Conservation (phyloP, 192 early-diverging fungal species). For the Pilaira anomala region DNA sequence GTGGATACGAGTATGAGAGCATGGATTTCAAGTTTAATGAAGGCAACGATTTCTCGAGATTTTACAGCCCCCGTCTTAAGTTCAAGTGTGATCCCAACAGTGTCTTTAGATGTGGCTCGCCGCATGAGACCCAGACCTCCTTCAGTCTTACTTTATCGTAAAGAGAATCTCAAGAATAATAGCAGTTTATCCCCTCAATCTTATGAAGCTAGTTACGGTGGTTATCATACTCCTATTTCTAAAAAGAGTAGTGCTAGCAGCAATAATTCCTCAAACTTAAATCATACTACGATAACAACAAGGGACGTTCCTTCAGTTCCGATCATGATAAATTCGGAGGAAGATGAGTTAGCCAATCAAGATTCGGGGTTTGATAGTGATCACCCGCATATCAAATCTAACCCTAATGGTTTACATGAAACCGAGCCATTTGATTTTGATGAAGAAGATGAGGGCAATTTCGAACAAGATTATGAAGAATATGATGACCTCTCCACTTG, state of each 20-base stretch:
- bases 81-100: conserved; percentile 52
- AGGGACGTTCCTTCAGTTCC: no score
- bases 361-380: conserved; percentile 22
- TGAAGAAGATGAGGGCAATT: conserved; percentile 14
- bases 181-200: conserved; percentile 6
- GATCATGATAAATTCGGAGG: no score
- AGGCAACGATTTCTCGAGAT: conserved; percentile 59
- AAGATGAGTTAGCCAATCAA: background rate
- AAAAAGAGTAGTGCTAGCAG: no score
- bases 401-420: background rate
- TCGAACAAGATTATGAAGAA: background rate
- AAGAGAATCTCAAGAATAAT: conserved; percentile 19
- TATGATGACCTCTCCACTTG: background rate
- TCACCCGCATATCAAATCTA: background rate
- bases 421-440: conserved; percentile 10
- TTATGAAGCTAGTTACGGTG: conserved; percentile 8
- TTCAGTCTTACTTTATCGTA: conserved; percentile 28
- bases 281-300: no score
- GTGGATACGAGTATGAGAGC: conserved; percentile 42
- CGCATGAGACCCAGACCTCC: conserved; percentile 50
- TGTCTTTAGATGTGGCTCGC: conserved; percentile 50
- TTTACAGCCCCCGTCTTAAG: conserved; percentile 51
- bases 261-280: no score
- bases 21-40: conserved; percentile 61
- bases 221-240: no score